Conservation (phyloP, 1,284 basidiomycete genomes). For the Wolfiporia cocos region DNA sequence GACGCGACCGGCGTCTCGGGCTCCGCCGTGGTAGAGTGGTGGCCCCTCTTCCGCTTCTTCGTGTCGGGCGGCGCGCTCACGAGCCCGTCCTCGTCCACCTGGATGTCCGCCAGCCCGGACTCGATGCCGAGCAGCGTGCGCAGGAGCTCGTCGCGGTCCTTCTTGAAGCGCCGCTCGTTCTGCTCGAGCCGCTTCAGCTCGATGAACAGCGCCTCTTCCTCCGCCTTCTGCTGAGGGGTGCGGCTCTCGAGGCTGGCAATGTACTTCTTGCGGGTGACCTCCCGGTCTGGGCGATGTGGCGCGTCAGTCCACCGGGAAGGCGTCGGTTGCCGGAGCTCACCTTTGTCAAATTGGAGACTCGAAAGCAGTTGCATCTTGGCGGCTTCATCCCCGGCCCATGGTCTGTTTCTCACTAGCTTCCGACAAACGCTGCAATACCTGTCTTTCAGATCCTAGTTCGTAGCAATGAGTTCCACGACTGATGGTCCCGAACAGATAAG, state of each 20-base stretch:
- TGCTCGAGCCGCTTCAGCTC: constrained; percentile 95
- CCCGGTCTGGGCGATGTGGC: constrained; percentile 54
- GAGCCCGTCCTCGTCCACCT: constrained; percentile 50
- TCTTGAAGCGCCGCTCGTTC: constrained; percentile 83
- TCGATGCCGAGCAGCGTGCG: constrained; percentile 81
- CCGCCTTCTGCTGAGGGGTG: constrained; percentile 84
- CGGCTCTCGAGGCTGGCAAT: constrained; percentile 82
- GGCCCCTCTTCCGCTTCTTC: constrained; percentile 40
- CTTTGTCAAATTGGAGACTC: constrained; percentile 81
- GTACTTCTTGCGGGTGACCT: constrained; percentile 87
- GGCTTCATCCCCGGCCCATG: constrained; percentile 76
- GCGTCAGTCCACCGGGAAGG: background rate
- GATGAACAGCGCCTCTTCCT: constrained; percentile 94
- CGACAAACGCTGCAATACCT: constrained; percentile 93
- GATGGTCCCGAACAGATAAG: background rate
- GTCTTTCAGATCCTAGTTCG: constrained; percentile 83
- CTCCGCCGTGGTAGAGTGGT: constrained; percentile 43
- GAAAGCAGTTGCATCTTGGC: constrained; percentile 64
- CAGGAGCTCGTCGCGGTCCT: constrained; percentile 88
- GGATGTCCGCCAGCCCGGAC: constrained; percentile 72
- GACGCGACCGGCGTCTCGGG: constrained; percentile 42
- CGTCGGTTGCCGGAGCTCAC: constrained; percentile 40
- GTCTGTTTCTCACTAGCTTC: constrained; percentile 79
- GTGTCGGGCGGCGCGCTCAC: constrained; percentile 36
- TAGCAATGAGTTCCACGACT: background rate